phyloP scores from a whole-genome alignment of 257 asterid genomes.

The Gentiana macrophylla region DNA sequence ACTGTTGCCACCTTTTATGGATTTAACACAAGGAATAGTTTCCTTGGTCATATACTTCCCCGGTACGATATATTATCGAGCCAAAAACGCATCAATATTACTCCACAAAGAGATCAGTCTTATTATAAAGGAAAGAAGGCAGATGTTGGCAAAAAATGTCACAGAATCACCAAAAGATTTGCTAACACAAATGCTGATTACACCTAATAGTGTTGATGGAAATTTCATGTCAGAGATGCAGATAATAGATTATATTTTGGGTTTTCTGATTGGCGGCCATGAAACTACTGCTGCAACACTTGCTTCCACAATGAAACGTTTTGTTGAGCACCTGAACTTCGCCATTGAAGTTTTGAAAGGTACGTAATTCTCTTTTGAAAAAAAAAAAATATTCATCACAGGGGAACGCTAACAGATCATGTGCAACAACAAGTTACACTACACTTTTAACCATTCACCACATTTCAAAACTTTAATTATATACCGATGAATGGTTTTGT shows the following conservation, averaged over 20 bases:
- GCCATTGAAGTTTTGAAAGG: constrained; percentile 38
- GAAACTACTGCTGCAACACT: constrained; percentile 43
- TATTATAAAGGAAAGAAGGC: constrained; percentile 22
- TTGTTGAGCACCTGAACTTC: constrained; percentile 40
- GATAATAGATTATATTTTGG: constrained; percentile 36
- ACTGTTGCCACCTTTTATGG: constrained; percentile 30
- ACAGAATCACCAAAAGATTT: constrained; percentile 29
- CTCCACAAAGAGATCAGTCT: neutral
- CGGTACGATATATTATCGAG: constrained; percentile 31
- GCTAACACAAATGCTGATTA: constrained; percentile 38
- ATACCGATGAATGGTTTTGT: no score
- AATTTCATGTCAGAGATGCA: constrained; percentile 40
- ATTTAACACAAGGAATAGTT: constrained; percentile 38
- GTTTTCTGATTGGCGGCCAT: constrained; percentile 43
- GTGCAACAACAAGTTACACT: no score
- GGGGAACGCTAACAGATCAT: no score
- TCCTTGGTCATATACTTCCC: neutral
- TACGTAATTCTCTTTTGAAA: neutral
- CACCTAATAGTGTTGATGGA: constrained; percentile 33
- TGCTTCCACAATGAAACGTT: constrained; percentile 31
- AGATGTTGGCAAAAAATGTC: constrained; percentile 24
- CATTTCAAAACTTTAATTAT: no score
- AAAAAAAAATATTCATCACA: no score
- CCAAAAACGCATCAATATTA: constrained; percentile 33
- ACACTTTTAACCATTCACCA: no score